Evolutionary conservation across 2,329 filamentous ascomycete genomes (phyloP), one percentile per base, ranked within the genome.

Genomic region (Talaromyces verruculosus): DNA sequence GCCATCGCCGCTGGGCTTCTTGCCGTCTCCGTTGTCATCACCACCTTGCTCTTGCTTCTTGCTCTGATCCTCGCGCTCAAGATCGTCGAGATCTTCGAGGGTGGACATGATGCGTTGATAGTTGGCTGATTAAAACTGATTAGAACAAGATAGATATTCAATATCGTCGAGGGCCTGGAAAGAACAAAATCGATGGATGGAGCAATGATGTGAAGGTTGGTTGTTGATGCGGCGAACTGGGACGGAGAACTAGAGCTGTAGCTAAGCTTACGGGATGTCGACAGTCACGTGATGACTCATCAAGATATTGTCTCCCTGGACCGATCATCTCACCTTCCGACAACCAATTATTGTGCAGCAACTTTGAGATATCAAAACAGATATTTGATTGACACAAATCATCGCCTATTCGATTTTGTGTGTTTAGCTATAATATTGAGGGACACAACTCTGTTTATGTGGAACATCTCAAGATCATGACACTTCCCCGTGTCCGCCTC

Each of bases 21-120:
- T 84, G 22, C 43, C 59, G 49, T 63, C 43, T 10, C 49, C 62
- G n/a, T 64, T 15, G 6, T 41, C 65, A 69, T 82, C 51, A 51
- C 49, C 65, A 69, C 82, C 84, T 71, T 85, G 81, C 72, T 85
- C 85, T 72, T 86, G 84, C 72, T 87, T 84, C 77, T 89, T 85
- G 79, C 88, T 89, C 85, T 81, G 87, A 74, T 92, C 89, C 80
- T 89, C 88, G 80, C 89, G 90, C 84, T 95, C 91, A 78, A 96
- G 85, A 79, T 93, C 91, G 77, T 96, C 92, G 76, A 96, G 90
- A 83, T 96, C 92, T 83, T 96, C 92, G 75, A 96, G 88, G 72
- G 91, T 95, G 72, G 92, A 93, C 92, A 96, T 96, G 78, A 55
- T 69, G 55, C 63, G 53, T 37, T 35, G 35, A n/a, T 13, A 30